Evolutionary conservation across 129 eudicot genomes (phyloP), one percentile per base, ranked within the genome.

Genomic region (Glebionis coronaria): DNA sequence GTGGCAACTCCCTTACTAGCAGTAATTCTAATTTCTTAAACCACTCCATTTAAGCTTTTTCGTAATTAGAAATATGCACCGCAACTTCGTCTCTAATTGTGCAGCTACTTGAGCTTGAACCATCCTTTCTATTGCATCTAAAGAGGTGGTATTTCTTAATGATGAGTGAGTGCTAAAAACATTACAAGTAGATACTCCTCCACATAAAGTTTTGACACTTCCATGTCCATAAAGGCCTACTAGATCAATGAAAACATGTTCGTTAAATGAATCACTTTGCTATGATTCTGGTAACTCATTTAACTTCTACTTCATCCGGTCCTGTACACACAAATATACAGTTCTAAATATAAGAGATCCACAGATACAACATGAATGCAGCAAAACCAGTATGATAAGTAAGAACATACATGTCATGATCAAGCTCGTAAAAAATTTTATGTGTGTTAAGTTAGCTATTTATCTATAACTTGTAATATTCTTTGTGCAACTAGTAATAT

Each of bases 161-260:
- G 65, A 23, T 14, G 65, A 40, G 42, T 23, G n/a, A 7, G 44
- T 9, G 14, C 65, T 56, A 13, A 23, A 56, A 40, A 56, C 16
- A 20, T 40, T 52, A 56, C 65, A 20, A 69, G 40, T 42, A 40
- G 73, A 57, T 21, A 23, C 23, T 56, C 72, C 59, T 67, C 12
- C 72, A n/a, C 72, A 31, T 50, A 67, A 7, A 49, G n/a, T n/a
- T 67, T 56, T 67, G 47, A 67, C 50, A 15, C 12, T 21, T 9
- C 44, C 70, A 4, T 65, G 59, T 65, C 54, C 65, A 18, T 38
- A 14, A 11, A 50, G 13, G 16, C 72, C 27, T 13, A 52, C 5
- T 13, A 54, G 63, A 16, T 68, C 38, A 68, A 5, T 9, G 4
- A 31, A 62, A 18, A 62, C 16, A 9, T 62, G 7, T 31, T 62